These are phyloP conservation scores for Naegleria gruberi DNA, from an alignment of 208 protist species.

Conservation along the genomic window DNA sequence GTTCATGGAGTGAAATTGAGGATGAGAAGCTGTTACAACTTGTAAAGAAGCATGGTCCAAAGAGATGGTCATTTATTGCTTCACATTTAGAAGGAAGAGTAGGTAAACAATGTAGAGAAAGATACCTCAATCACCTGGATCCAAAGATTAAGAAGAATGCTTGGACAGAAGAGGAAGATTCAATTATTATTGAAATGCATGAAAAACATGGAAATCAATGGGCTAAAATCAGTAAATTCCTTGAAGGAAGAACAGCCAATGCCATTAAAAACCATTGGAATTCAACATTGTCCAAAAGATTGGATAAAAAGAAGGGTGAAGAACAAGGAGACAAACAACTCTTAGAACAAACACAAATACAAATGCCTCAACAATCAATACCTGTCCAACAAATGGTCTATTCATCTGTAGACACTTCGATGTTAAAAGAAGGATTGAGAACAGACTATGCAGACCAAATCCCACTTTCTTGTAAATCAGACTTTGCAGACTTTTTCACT, in stretches of 20 bases:
- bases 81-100: conserved; percentile 33
- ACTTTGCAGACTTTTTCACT: background rate
- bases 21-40: conserved; percentile 31
- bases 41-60: conserved; percentile 35
- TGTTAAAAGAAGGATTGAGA: background rate
- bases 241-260: conserved; percentile 39
- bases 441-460: background rate
- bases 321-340: background rate
- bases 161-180: conserved; percentile 40
- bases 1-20: conserved; percentile 40
- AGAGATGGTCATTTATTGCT: conserved; percentile 41
- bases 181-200: conserved; percentile 29
- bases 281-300: conserved; percentile 19
- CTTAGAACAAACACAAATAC: no score
- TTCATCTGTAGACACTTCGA: background rate
- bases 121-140: conserved; percentile 44
- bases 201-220: conserved; percentile 30
- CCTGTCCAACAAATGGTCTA: background rate
- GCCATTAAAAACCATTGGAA: conserved; percentile 42
- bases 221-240: conserved; percentile 32
- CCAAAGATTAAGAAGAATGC: conserved; percentile 35
- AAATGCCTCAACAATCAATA: background rate
- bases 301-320: background rate
- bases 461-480: background rate
- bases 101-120: conserved; percentile 44